phyloP scores from a whole-genome alignment of 2,329 filamentous ascomycete species.

The Colletotrichum plurivorum region DNA sequence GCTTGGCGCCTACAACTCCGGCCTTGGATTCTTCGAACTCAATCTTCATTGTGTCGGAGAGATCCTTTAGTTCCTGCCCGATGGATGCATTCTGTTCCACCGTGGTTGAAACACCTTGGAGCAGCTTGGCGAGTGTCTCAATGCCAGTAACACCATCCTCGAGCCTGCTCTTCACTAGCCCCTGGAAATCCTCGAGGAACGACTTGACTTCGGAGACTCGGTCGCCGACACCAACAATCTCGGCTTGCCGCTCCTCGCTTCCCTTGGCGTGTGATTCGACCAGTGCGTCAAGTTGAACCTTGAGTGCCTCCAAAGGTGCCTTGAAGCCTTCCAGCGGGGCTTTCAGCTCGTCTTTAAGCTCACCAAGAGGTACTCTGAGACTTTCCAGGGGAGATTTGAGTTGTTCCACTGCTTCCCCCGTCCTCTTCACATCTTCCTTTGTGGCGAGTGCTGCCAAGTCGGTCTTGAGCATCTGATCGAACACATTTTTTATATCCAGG shows the following conservation, averaged over 20 bases:
- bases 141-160: slow-evolving; percentile 81
- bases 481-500: slow-evolving; percentile 84
- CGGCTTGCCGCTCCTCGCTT: slow-evolving; percentile 86
- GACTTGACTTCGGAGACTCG: slow-evolving; percentile 84
- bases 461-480: slow-evolving; percentile 80
- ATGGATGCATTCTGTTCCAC: slow-evolving; percentile 70
- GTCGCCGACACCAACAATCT: slow-evolving; percentile 83
- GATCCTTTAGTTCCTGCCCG: slow-evolving; percentile 76
- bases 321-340: slow-evolving; percentile 72
- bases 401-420: slow-evolving; percentile 74
- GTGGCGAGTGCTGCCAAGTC: slow-evolving; percentile 80
- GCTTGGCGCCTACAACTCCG: slow-evolving; percentile 83
- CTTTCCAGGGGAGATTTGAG: slow-evolving; percentile 28
- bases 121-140: slow-evolving; percentile 79
- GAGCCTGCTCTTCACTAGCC: slow-evolving; percentile 81
- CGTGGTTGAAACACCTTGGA: slow-evolving; percentile 76
- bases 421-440: slow-evolving; percentile 81
- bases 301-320: slow-evolving; percentile 72
- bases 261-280: slow-evolving; percentile 82
- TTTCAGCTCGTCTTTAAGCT: slow-evolving; percentile 23
- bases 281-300: slow-evolving; percentile 71
- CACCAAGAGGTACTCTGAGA: slow-evolving; percentile 23
- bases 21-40: slow-evolving; percentile 91
- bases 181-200: slow-evolving; percentile 83
- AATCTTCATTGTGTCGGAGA: slow-evolving; percentile 81